phyloP scores from a whole-genome alignment of 108 stramenopile species.

The Thalassiosira profunda region DNA sequence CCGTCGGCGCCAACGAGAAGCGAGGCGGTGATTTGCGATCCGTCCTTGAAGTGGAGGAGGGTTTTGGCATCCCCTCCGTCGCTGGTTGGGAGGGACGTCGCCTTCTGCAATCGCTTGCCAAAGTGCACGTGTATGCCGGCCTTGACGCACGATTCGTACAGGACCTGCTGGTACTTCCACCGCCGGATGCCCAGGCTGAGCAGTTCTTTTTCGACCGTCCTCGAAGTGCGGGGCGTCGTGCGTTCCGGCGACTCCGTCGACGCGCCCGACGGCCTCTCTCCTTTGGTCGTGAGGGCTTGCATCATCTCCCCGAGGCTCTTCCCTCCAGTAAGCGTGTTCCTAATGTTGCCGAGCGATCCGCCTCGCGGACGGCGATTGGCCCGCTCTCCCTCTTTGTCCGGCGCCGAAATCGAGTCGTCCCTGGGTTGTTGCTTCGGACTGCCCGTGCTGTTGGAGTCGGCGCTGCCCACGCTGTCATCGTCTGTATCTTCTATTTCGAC shows the following conservation, averaged over 20 bases:
- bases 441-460: neutral
- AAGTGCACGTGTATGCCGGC: conserved; percentile 60
- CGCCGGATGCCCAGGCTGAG: conserved; percentile 61
- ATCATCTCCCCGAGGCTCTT: no score
- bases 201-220: conserved; percentile 39
- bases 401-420: neutral
- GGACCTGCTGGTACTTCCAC: conserved; percentile 59
- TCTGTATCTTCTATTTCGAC: neutral
- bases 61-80: neutral
- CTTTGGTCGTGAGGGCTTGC: no score
- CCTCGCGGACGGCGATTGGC: conserved; percentile 32
- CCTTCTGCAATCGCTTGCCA: conserved; percentile 33
- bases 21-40: conserved; percentile 29
- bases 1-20: conserved; percentile 69
- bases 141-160: conserved; percentile 42
- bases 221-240: neutral
- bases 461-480: neutral
- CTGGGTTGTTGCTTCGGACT: neutral
- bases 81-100: neutral
- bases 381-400: neutral
- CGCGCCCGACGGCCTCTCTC: no score
- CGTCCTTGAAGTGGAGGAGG: conserved; percentile 57
- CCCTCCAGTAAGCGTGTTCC: neutral
- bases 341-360: conserved; percentile 10
- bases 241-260: no score